phyloP scores from a whole-genome alignment of 176 grass and related monocot genomes.

The Thalia dealbata region DNA sequence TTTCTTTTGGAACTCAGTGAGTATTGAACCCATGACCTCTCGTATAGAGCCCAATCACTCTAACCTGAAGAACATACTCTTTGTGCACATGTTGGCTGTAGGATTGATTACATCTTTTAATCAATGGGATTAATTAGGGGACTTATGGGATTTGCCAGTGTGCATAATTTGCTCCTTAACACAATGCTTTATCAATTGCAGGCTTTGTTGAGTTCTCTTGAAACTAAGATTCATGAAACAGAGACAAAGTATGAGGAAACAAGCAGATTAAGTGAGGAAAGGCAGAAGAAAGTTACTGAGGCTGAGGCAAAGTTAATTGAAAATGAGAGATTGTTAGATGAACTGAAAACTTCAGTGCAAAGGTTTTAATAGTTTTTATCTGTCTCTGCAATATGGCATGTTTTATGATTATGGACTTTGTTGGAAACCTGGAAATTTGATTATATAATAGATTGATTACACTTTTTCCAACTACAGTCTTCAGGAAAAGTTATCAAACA shows the following conservation, averaged over 20 bases:
- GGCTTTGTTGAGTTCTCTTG: conserved; percentile 65
- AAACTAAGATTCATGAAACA: conserved; percentile 76
- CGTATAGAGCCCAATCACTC: too few relatives aligned
- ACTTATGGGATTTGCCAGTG: neutral
- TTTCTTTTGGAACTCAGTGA: too few relatives aligned
- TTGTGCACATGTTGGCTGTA: too few relatives aligned
- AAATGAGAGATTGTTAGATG: conserved; percentile 53
- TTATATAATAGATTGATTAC: conserved; percentile 12
- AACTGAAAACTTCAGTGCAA: conserved; percentile 71
- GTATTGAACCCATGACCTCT: too few relatives aligned
- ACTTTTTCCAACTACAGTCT: conserved; percentile 39
- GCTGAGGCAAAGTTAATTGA: conserved; percentile 40
- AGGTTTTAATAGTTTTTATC: conserved; percentile 36
- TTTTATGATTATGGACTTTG: neutral
- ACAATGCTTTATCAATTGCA: conserved; percentile 27
- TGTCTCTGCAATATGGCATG: neutral
- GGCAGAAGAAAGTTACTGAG: conserved; percentile 52
- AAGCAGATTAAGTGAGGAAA: conserved; percentile 53
- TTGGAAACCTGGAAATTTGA: neutral
- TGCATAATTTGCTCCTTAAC: neutral
- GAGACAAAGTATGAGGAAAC: conserved; percentile 88
- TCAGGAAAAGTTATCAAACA: conserved; percentile 72
- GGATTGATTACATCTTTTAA: neutral
- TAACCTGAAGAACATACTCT: too few relatives aligned
- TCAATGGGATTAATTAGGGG: neutral